These are phyloP conservation scores for Linanthus parryae DNA, from an alignment of 148 eudicot species.

Conservation along the genomic window DNA sequence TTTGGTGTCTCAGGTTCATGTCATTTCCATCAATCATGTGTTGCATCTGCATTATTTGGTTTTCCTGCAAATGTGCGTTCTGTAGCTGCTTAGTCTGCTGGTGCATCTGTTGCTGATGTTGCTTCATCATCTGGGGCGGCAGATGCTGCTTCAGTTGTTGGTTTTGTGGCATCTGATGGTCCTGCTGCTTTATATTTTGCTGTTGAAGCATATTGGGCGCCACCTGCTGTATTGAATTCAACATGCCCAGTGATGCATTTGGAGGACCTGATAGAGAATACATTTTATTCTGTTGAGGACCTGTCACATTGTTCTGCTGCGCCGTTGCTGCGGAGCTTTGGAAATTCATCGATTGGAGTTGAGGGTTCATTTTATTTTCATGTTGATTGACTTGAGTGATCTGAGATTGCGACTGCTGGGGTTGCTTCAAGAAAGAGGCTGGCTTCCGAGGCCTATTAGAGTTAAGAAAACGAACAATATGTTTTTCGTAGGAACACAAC, in stretches of 20 bases:
- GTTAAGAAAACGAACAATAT: not conserved
- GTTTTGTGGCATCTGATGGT: constrained; percentile 3
- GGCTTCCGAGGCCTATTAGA: not conserved
- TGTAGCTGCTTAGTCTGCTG: not conserved
- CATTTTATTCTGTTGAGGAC: no score
- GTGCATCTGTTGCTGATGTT: not conserved
- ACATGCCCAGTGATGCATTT: not conserved
- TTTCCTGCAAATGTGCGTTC: not conserved
- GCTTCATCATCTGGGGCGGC: not conserved
- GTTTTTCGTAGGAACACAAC: not conserved
- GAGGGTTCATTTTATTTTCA: not conserved
- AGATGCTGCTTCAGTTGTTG: not conserved
- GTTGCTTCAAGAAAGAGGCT: not conserved
- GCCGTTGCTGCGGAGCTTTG: not conserved
- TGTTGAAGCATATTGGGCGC: no score
- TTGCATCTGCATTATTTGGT: not conserved
- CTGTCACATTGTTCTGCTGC: no score
- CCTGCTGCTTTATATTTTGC: constrained; percentile 6
- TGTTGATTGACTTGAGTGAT: not conserved
- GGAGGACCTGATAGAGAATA: no score
- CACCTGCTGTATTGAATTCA: not conserved
- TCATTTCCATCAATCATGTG: not conserved
- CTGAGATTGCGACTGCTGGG: not conserved
- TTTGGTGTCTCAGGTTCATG: not conserved
- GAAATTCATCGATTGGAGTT: not conserved